Evolutionary conservation across 169 alveolate genomes (phyloP).

Genomic region (Plasmodium vinckei): DNA sequence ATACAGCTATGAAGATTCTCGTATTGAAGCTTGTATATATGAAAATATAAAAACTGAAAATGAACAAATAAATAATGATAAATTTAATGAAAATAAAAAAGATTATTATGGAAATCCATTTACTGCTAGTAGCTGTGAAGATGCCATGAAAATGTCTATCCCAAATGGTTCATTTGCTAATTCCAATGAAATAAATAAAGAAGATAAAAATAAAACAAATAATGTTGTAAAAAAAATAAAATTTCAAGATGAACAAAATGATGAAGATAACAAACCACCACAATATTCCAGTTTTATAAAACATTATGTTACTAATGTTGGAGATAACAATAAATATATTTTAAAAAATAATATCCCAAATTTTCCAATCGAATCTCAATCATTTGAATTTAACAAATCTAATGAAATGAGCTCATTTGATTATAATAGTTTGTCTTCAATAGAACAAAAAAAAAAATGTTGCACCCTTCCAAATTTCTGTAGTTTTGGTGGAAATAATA

Average conservation of each 20-base stretch:
- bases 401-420: not conserved
- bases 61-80: not conserved
- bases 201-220: conserved; percentile 18
- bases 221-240: conserved; percentile 25
- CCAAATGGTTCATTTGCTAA: too few species aligned
- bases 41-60: conserved; percentile 7
- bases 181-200: too few species aligned
- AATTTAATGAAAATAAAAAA: conserved; percentile 10
- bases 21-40: conserved; percentile 23
- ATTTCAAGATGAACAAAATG: conserved; percentile 6
- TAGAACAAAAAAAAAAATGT: not conserved
- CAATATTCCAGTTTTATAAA: conserved; percentile 8
- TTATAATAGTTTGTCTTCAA: conserved; percentile 4
- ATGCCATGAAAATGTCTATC: not conserved
- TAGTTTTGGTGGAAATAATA: conserved; percentile 19
- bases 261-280: not conserved
- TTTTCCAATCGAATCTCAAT: conserved; percentile 6
- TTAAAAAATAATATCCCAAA: not conserved
- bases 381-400: conserved; percentile 22
- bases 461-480: conserved; percentile 4
- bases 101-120: conserved; percentile 25
- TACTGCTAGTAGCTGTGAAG: conserved; percentile 24
- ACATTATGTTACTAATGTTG: conserved; percentile 49
- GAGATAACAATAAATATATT: conserved; percentile 2
- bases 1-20: conserved; percentile 34